A percentile compares a stretch with the other conserved stretches of the same genome.
phyloP scores from a whole-genome alignment of 2,329 filamentous ascomycete species.

The Incumbomyces delicatus region DNA sequence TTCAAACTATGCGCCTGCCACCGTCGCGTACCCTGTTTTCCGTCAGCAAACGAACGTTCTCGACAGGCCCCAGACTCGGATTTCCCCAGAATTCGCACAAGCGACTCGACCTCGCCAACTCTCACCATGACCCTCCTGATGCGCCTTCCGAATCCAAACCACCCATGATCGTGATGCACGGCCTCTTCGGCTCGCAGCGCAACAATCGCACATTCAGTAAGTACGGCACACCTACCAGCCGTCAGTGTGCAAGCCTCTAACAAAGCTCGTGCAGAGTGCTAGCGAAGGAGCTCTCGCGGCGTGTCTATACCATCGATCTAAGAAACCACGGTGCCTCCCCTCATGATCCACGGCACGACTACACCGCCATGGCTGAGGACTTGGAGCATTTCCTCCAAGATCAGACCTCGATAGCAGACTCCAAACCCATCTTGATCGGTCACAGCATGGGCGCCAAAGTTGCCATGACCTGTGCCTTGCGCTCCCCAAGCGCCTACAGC shows the following conservation, averaged over 20 bases:
- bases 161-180: constrained; percentile 82
- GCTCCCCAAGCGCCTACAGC: constrained; percentile 55
- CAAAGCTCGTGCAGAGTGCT: constrained; percentile 50
- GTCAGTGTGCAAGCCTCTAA: neutral
- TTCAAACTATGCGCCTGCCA: constrained; percentile 2
- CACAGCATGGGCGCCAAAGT: constrained; percentile 97
- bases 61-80: constrained; percentile 8
- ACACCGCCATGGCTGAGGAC: constrained; percentile 71
- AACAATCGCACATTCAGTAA: constrained; percentile 93
- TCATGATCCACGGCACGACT: constrained; percentile 67
- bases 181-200: constrained; percentile 76
- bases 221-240: constrained; percentile 43
- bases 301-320: constrained; percentile 78
- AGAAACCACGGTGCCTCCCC: constrained; percentile 90
- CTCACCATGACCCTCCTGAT: constrained; percentile 16
- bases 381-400: constrained; percentile 66
- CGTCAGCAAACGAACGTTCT: constrained; percentile 9
- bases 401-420: constrained; percentile 53
- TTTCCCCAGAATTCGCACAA: neutral
- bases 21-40: neutral
- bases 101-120: constrained; percentile 18
- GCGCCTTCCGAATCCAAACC: constrained; percentile 19
- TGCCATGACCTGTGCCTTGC: constrained; percentile 76
- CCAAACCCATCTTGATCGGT: constrained; percentile 67
- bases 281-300: constrained; percentile 67